Evolutionary conservation across 371 early-diverging fungal species (phyloP).

Genomic region (Catenaria anguillulae): DNA sequence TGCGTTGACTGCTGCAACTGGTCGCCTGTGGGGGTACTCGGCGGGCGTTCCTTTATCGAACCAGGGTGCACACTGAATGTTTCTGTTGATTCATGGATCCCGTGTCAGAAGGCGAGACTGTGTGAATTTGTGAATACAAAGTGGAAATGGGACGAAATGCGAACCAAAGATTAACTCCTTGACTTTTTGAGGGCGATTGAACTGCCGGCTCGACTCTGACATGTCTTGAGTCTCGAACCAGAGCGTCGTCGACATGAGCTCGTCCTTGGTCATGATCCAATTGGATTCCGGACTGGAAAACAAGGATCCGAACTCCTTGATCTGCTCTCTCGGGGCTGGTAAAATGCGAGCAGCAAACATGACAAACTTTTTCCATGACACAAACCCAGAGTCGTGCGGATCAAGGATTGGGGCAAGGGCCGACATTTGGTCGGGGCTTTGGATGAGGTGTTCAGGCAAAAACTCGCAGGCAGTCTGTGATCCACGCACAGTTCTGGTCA

Average conservation of each 20-base stretch:
- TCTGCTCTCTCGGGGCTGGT: conserved; percentile 18
- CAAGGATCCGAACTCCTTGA: background rate
- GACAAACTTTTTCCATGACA: conserved; percentile 33
- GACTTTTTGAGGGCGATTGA: background rate
- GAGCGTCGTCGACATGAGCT: background rate
- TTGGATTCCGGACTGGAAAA: background rate
- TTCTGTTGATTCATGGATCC: too few species aligned
- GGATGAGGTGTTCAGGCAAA: background rate
- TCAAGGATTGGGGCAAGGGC: conserved; percentile 22
- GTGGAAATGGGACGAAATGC: too few species aligned
- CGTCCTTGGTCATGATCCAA: background rate
- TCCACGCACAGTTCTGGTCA: too few species aligned
- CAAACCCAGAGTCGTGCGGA: conserved; percentile 35
- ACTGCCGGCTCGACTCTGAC: background rate
- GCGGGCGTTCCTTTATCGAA: too few species aligned
- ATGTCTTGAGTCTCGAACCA: background rate
- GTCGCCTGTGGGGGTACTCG: too few species aligned
- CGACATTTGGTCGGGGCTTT: background rate
- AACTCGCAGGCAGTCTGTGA: conserved; percentile 18
- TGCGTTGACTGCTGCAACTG: too few species aligned
- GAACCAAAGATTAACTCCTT: background rate
- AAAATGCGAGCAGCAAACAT: conserved; percentile 21
- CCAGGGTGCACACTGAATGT: too few species aligned
- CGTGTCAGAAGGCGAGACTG: too few species aligned
- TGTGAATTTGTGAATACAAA: background rate